Base-by-base conservation (phyloP, 2,329 filamentous ascomycete genomes). In the Aureobasidium subglaciale region DNA sequence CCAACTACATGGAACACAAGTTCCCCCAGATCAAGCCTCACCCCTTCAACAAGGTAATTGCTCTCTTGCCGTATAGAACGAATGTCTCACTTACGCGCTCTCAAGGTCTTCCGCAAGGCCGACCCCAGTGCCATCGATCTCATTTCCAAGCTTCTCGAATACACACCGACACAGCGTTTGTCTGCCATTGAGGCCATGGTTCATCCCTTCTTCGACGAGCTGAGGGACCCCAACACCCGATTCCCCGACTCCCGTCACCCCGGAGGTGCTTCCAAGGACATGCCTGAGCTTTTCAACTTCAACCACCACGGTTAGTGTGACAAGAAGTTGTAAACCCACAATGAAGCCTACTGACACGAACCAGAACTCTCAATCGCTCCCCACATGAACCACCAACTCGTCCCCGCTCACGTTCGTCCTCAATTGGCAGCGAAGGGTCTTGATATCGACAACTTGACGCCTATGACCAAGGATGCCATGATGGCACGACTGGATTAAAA, bases 1-100 rank as follows among this genome's bases (percentile, higher is more conserved):
- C 93, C 58, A 99, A 99, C 75, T 99, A 99, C 75, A 99, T 99
- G 93, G 93, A 99, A 77, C 93, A 99, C 78, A 97, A 97, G 78
- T 99, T 99, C 75, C 93, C 93, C 45, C 93, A 99, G 74, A 99
- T 99, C 78, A 99, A 99, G 79, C 93, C 93, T 57, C 93, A 99
- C 69, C 93, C 93, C 25, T 99, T 99, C 80, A 95, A 88, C 77
- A 97, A 97, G 82, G 82, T 84, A 70, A 56, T 62, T 30, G 59
- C 48, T 50, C 22, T 15, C 15, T 13, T 15, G 42, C 7, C 27
- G 10, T n/a, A 30, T 38, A 7, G 42, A 40, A 13, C 15, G 3
- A 9, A 22, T n/a, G 25, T 27, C 20, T 38, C 42, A 15, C 56
- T 57, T 9, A 56, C 41, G 24, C 5, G 5, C 13, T 24, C n/a